Percentiles rank a stretch among this genome's conserved stretches.
phyloP scores from a whole-genome alignment of 768 basidiomycete species.

The Cyclocybe cylindracea region DNA sequence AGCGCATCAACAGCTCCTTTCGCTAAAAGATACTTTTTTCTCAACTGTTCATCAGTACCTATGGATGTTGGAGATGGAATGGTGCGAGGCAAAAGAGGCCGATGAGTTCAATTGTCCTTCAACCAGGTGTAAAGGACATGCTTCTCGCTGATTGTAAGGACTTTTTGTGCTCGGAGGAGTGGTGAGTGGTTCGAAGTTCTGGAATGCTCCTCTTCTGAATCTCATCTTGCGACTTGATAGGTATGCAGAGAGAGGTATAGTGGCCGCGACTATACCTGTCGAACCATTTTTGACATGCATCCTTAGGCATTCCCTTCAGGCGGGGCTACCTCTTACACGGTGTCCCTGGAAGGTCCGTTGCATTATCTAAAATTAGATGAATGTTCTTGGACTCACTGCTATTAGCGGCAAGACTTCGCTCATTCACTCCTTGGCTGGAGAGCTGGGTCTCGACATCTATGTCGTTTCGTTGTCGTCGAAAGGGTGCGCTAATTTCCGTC shows the following conservation, averaged over 20 bases:
- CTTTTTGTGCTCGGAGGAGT: slow-evolving; percentile 82
- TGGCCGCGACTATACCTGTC: slow-evolving; percentile 16
- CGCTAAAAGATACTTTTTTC: slow-evolving; percentile 11
- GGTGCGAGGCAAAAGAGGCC: slow-evolving; percentile 87
- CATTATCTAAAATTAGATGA: slow-evolving; percentile 8
- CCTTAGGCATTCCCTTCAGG: slow-evolving; percentile 81
- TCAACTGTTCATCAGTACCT: slow-evolving; percentile 44
- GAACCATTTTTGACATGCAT: slow-evolving; percentile 11
- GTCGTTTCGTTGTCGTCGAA: slow-evolving; percentile 88
- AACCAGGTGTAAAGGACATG: slow-evolving; percentile 91
- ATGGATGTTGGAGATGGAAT: slow-evolving; percentile 85
- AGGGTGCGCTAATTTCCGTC: slow-evolving; percentile 52
- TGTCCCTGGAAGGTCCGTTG: slow-evolving; percentile 75
- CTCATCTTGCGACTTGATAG: slow-evolving; percentile 34
- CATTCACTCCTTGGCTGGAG: slow-evolving; percentile 83
- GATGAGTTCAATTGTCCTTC: slow-evolving; percentile 90
- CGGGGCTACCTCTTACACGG: slow-evolving; percentile 84
- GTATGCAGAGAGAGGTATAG: slow-evolving; percentile 87
- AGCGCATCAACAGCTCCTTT: slow-evolving; percentile 29
- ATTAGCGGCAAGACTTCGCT: slow-evolving; percentile 82
- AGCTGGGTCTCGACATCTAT: slow-evolving; percentile 87
- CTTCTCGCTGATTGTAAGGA: slow-evolving; percentile 84
- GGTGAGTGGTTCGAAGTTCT: slow-evolving; percentile 49
- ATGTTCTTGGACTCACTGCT: slow-evolving; percentile 3
- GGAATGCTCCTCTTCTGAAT: slow-evolving; percentile 17